Conservation (phyloP, 108 stramenopile genomes). For the Pseudonitzschia delicatissima region DNA sequence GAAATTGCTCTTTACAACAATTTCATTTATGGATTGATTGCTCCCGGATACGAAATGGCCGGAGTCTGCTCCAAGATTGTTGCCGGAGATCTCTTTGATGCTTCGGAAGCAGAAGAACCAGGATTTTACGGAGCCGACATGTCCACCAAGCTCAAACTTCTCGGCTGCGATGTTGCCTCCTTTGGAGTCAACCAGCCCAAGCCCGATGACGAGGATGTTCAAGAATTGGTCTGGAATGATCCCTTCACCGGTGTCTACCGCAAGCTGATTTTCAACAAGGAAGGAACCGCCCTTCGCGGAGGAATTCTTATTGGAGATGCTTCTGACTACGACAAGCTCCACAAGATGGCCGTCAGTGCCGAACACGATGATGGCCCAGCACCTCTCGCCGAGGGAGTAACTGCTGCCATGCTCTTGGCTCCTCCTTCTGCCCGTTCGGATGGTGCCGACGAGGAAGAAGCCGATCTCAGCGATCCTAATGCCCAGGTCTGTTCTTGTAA, state of each 20-base stretch:
- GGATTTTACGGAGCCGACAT: constrained; percentile 90
- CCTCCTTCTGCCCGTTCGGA: constrained; percentile 58
- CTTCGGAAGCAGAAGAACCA: constrained; percentile 36
- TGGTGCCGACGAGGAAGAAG: constrained; percentile 51
- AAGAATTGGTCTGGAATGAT: constrained; percentile 89
- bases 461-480: constrained; percentile 56
- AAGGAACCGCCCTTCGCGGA: constrained; percentile 80
- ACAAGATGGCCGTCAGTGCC: constrained; percentile 68
- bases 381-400: constrained; percentile 55
- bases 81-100: constrained; percentile 50
- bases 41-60: constrained; percentile 90
- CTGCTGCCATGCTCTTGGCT: constrained; percentile 67
- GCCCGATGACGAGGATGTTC: constrained; percentile 81
- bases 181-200: constrained; percentile 87
- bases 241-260: constrained; percentile 84
- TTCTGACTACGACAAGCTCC: constrained; percentile 79
- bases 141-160: constrained; percentile 92
- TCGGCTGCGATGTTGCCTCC: constrained; percentile 93
- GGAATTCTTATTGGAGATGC: constrained; percentile 95
- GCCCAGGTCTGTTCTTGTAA: constrained; percentile 92
- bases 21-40: constrained; percentile 93
- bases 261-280: constrained; percentile 94
- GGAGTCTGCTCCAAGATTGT: constrained; percentile 82
- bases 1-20: constrained; percentile 91
- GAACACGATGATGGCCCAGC: constrained; percentile 9